phyloP scores from a whole-genome alignment of 495 filamentous ascomycete species.

The Platismatia glauca region DNA sequence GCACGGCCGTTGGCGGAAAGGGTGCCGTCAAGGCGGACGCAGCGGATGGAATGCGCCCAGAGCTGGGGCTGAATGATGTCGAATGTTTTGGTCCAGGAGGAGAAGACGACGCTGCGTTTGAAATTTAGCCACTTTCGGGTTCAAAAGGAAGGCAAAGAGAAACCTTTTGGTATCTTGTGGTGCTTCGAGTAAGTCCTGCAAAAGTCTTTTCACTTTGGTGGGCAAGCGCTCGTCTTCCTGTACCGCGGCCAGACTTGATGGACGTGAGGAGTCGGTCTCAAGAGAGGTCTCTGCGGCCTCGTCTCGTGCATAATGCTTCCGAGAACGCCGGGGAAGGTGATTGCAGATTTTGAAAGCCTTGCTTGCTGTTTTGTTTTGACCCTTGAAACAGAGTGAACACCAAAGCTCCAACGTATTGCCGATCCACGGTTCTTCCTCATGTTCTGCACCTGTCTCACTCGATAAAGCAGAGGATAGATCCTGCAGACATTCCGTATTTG shows the following conservation, averaged over 20 bases:
- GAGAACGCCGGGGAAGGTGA: conserved; percentile 5
- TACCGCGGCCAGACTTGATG: neutral
- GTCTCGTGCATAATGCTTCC: no score
- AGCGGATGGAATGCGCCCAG: conserved; percentile 2
- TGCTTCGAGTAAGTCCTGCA: conserved; percentile 1
- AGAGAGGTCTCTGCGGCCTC: no score
- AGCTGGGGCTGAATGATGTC: conserved; percentile 15
- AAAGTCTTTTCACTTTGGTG: conserved; percentile 2
- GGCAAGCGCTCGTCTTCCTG: neutral
- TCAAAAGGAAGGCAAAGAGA: neutral
- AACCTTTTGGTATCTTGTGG: conserved; percentile 8
- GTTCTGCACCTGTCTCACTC: conserved; percentile 6
- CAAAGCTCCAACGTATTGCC: conserved; percentile 8
- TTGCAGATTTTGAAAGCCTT: conserved; percentile 8
- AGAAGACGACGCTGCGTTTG: conserved; percentile 36
- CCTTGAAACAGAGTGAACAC: conserved; percentile 9
- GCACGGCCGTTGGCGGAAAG: conserved; percentile 62
- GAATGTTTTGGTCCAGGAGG: conserved; percentile 25
- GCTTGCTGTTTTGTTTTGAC: no score
- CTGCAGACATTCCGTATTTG: neutral
- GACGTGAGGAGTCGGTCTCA: neutral
- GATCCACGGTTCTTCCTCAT: conserved; percentile 13
- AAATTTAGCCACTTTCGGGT: neutral
- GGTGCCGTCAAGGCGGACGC: conserved; percentile 67
- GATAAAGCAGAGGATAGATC: conserved; percentile 6